Evolutionary conservation across 1,284 basidiomycete species (phyloP).

Genomic region (Phlebopus sp.): DNA sequence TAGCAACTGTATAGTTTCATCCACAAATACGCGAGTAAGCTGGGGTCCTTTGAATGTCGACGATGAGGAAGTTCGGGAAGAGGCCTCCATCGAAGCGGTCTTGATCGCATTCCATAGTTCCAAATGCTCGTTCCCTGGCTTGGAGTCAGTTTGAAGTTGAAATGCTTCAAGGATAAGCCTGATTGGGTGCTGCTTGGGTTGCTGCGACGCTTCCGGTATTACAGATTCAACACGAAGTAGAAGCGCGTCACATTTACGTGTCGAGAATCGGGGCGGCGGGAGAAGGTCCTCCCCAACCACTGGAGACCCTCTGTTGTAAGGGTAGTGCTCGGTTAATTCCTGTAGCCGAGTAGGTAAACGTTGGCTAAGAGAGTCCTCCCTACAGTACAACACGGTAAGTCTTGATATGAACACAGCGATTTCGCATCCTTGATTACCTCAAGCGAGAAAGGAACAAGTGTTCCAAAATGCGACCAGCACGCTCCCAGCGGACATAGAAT

Average conservation of each 20-base stretch:
- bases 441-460: slow-evolving; percentile 70
- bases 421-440: slow-evolving; percentile 43
- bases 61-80: slow-evolving; percentile 2
- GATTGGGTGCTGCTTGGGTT: slow-evolving; percentile 51
- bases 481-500: slow-evolving; percentile 75
- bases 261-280: slow-evolving; percentile 61
- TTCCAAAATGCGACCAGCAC: slow-evolving; percentile 63
- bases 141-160: slow-evolving; percentile 37
- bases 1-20: slow-evolving; percentile 59
- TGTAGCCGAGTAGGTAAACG: slow-evolving; percentile 65
- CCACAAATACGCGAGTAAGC: slow-evolving; percentile 52
- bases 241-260: slow-evolving; percentile 57
- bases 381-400: slow-evolving; percentile 26
- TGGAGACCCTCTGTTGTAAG: slow-evolving; percentile 46
- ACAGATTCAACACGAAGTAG: slow-evolving; percentile 61
- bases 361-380: slow-evolving; percentile 55
- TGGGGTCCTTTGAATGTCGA: slow-evolving; percentile 27
- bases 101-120: slow-evolving; percentile 54
- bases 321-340: slow-evolving; percentile 68
- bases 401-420: background rate
- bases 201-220: slow-evolving; percentile 34
- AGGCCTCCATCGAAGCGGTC: slow-evolving; percentile 32
- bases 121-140: slow-evolving; percentile 35
- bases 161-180: slow-evolving; percentile 61
- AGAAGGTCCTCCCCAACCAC: slow-evolving; percentile 44